Evolutionary conservation across 305 asterid genomes (phyloP).

Genomic region (Fraxinus velutina): DNA sequence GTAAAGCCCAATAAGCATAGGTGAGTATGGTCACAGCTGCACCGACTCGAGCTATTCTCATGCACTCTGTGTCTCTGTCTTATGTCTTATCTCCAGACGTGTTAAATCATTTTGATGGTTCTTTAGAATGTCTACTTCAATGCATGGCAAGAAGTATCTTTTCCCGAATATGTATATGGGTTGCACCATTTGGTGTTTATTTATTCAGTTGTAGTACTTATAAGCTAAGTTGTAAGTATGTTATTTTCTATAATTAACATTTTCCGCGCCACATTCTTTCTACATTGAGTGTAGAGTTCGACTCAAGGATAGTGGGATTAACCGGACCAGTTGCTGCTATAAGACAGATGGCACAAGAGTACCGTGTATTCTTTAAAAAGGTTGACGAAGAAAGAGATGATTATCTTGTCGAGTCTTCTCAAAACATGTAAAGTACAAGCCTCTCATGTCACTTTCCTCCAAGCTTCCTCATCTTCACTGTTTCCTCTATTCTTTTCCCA

Average conservation of each 20-base stretch:
- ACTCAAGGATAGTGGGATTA: slow-evolving; percentile 70
- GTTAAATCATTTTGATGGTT: background rate
- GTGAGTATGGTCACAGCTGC: background rate
- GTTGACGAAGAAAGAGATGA: slow-evolving; percentile 83
- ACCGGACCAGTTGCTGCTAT: slow-evolving; percentile 73
- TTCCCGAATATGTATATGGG: background rate
- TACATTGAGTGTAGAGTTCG: slow-evolving; percentile 56
- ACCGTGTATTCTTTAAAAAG: slow-evolving; percentile 71
- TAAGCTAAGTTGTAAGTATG: background rate
- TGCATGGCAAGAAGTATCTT: background rate
- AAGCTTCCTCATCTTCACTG: background rate
- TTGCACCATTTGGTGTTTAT: background rate
- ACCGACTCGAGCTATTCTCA: background rate
- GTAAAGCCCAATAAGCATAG: background rate
- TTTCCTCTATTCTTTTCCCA: background rate
- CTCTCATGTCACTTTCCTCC: background rate
- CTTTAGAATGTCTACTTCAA: background rate
- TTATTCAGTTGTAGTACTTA: background rate
- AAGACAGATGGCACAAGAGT: slow-evolving; percentile 93
- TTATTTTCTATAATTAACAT: slow-evolving; percentile 2
- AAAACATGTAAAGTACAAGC: slow-evolving; percentile 56
- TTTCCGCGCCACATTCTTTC: background rate
- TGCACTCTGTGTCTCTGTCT: background rate
- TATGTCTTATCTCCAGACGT: background rate
- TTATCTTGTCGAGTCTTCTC: slow-evolving; percentile 83